phyloP scores from a whole-genome alignment of 257 asterid genomes.

The Gentiana macrophylla region DNA sequence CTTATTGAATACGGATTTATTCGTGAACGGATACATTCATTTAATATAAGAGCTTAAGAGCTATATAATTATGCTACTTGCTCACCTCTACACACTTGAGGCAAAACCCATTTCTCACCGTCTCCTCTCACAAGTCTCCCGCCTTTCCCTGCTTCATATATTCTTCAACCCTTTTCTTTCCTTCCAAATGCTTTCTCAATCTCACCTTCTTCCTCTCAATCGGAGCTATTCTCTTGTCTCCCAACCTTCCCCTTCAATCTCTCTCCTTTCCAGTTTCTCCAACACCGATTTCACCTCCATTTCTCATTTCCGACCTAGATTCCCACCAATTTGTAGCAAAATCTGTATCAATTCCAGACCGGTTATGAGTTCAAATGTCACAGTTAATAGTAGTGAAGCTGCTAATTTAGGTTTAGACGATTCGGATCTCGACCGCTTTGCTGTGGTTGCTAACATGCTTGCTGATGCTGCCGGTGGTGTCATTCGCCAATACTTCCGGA shows the following conservation, averaged over 20 bases:
- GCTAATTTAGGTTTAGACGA: conserved; percentile 23
- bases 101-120: no score
- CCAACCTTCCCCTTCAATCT: conserved; percentile 16
- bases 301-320: neutral
- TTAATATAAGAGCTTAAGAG: no score
- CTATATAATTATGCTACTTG: no score
- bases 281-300: neutral
- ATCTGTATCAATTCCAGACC: conserved; percentile 2
- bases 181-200: conserved; percentile 35
- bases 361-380: conserved; percentile 15
- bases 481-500: conserved; percentile 76
- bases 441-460: conserved; percentile 49
- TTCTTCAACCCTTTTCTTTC: no score
- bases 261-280: conserved; percentile 7
- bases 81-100: no score
- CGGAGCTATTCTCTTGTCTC: conserved; percentile 16
- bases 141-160: no score
- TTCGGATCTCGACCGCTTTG: conserved; percentile 52
- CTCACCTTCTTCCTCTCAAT: conserved; percentile 30
- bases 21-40: no score
- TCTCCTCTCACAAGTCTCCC: no score
- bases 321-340: neutral
- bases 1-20: no score
- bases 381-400: conserved; percentile 17
- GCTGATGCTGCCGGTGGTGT: conserved; percentile 95